Evolutionary conservation across 371 early-diverging fungal genomes (phyloP).

Genomic region (Quaeritorhiza haematococci): DNA sequence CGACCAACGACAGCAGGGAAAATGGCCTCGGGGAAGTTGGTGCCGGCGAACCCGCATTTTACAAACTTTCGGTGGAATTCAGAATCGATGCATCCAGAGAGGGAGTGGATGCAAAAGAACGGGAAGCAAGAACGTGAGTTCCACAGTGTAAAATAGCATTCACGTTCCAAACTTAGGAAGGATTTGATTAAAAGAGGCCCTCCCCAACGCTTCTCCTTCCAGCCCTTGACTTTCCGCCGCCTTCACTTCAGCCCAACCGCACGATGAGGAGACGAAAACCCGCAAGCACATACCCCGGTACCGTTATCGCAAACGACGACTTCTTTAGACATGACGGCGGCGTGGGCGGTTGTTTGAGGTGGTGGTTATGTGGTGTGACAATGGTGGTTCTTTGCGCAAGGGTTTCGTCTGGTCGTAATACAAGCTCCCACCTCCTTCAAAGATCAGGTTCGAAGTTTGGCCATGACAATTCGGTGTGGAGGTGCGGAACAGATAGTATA

Average conservation of each 20-base stretch:
- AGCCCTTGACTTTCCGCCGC: neutral
- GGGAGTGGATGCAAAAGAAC: slow-evolving; percentile 7
- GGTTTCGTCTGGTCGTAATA: neutral
- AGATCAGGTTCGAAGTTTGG: neutral
- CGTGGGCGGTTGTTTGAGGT: neutral
- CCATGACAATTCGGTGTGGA: neutral
- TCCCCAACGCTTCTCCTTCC: neutral
- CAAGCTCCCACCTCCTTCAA: neutral
- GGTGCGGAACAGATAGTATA: neutral
- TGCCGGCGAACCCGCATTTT: slow-evolving; percentile 93
- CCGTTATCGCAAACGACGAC: slow-evolving; percentile 93
- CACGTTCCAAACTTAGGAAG: neutral
- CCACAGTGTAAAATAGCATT: neutral
- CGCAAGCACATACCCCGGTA: slow-evolving; percentile 72
- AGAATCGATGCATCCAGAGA: too few species aligned
- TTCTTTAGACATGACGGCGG: slow-evolving; percentile 22
- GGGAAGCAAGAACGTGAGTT: neutral
- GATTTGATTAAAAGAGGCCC: neutral
- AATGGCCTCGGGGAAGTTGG: slow-evolving; percentile 92
- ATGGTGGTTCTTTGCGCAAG: neutral
- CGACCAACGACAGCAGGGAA: slow-evolving; percentile 96
- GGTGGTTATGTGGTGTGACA: neutral
- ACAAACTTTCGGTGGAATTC: too few species aligned
- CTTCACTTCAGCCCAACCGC: neutral
- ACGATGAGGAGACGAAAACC: neutral